Evolutionary conservation across 202 grass and related monocot species (phyloP).

Genomic region (Brachypodium distachyon): DNA sequence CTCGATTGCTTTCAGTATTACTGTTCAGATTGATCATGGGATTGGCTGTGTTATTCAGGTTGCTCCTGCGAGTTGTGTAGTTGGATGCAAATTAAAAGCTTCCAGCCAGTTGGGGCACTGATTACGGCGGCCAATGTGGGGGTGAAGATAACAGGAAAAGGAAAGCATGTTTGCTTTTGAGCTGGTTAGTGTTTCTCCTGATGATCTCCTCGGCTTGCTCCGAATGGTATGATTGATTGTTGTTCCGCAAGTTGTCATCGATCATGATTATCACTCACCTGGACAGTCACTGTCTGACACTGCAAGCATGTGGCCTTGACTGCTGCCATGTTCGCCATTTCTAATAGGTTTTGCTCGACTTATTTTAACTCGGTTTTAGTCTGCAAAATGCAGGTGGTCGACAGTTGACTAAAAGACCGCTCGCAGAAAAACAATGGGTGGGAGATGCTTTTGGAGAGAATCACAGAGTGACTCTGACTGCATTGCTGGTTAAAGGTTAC

Average conservation of each 20-base stretch:
- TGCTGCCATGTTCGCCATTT: not conserved
- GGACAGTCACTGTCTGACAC: not conserved
- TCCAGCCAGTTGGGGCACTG: not conserved
- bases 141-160: not conserved
- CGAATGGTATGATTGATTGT: not conserved
- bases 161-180: constrained; percentile 18
- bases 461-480: too few relatives aligned
- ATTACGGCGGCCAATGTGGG: not conserved
- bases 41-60: not conserved
- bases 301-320: not conserved
- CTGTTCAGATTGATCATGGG: not conserved
- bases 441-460: not conserved
- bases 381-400: too few relatives aligned
- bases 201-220: not conserved
- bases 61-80: not conserved
- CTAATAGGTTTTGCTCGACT: not conserved
- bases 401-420: not conserved
- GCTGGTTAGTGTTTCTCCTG: not conserved
- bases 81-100: not conserved
- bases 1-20: not conserved
- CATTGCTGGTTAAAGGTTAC: too few relatives aligned
- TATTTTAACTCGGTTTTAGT: not conserved
- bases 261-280: not conserved
- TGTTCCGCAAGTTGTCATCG: not conserved
- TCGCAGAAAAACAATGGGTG: too few relatives aligned